These are phyloP conservation scores for Beauveria varroae DNA, from an alignment of 2,329 filamentous ascomycete genomes.

Conservation along the genomic window DNA sequence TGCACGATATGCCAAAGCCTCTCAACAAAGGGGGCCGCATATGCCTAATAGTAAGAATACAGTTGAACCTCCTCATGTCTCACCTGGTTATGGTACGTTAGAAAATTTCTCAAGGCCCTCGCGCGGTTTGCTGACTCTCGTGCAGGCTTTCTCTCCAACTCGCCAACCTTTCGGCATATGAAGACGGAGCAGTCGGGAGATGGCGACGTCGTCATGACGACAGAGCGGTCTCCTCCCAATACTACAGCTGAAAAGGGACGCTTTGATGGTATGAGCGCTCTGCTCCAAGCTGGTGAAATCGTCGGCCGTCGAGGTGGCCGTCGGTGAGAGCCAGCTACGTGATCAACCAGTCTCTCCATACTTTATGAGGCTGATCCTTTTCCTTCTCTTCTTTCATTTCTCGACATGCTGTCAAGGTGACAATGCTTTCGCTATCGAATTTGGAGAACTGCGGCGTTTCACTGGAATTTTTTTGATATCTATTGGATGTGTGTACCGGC, in stretches of 20 bases:
- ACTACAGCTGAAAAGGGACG: slow-evolving; percentile 22
- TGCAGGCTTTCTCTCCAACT: slow-evolving; percentile 26
- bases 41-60: slow-evolving; percentile 17
- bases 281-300: slow-evolving; percentile 52
- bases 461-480: background rate
- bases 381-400: background rate
- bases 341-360: background rate
- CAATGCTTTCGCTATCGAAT: background rate
- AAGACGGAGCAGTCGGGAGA: slow-evolving; percentile 23
- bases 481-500: background rate
- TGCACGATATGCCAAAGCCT: slow-evolving; percentile 9
- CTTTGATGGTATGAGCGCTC: slow-evolving; percentile 52
- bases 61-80: background rate
- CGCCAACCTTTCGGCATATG: slow-evolving; percentile 24
- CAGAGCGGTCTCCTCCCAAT: slow-evolving; percentile 18
- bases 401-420: background rate
- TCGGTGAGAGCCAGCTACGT: background rate
- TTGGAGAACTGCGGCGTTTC: background rate
- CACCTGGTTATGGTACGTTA: slow-evolving; percentile 28
- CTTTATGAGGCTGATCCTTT: background rate
- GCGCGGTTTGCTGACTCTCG: slow-evolving; percentile 22
- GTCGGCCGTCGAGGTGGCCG: slow-evolving; percentile 36
- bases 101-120: slow-evolving; percentile 10
- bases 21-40: slow-evolving; percentile 6
- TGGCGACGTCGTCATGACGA: slow-evolving; percentile 25